Conservation (phyloP, 2,329 filamentous ascomycete species). For the Xylaria sp. region DNA sequence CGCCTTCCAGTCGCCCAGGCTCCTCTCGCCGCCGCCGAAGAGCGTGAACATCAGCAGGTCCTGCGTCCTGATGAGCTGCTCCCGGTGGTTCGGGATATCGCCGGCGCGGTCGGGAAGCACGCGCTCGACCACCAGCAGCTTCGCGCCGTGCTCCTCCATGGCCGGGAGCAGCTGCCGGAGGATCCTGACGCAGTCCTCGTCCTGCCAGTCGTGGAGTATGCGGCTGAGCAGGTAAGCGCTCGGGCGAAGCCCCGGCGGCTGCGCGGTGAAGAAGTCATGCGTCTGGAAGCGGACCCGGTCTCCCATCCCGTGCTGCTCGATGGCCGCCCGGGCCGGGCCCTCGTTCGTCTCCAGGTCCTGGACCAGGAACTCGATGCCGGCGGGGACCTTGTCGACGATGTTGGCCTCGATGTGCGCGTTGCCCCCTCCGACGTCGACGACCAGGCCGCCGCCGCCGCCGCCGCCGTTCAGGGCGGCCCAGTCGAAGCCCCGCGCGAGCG, state of each 20-base stretch:
- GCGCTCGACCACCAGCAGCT: slow-evolving; percentile 16
- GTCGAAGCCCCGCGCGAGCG: slow-evolving; percentile 8
- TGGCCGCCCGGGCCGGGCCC: slow-evolving; percentile 2
- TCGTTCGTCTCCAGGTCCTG: slow-evolving; percentile 10
- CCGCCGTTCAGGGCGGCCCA: slow-evolving; percentile 2
- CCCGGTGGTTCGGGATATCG: slow-evolving; percentile 13
- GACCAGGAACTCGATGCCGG: slow-evolving; percentile 9
- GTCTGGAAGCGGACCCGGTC: slow-evolving; percentile 33
- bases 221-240: slow-evolving; percentile 42
- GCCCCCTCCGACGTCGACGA: slow-evolving; percentile 9
- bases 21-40: slow-evolving; percentile 18
- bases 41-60: slow-evolving; percentile 21
- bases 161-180: slow-evolving; percentile 39
- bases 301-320: slow-evolving; percentile 10
- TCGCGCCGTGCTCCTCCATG: slow-evolving; percentile 29
- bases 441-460: not conserved
- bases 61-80: slow-evolving; percentile 14
- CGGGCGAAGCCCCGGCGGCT: slow-evolving; percentile 34
- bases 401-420: slow-evolving; percentile 7
- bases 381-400: slow-evolving; percentile 6
- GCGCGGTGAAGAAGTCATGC: slow-evolving; percentile 42
- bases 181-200: slow-evolving; percentile 41
- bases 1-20: slow-evolving; percentile 4
- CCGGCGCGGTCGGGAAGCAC: slow-evolving; percentile 16
- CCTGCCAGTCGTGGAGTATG: slow-evolving; percentile 45